Conservation (phyloP, 2,329 filamentous ascomycete genomes). For the Nemania bipapillata region DNA sequence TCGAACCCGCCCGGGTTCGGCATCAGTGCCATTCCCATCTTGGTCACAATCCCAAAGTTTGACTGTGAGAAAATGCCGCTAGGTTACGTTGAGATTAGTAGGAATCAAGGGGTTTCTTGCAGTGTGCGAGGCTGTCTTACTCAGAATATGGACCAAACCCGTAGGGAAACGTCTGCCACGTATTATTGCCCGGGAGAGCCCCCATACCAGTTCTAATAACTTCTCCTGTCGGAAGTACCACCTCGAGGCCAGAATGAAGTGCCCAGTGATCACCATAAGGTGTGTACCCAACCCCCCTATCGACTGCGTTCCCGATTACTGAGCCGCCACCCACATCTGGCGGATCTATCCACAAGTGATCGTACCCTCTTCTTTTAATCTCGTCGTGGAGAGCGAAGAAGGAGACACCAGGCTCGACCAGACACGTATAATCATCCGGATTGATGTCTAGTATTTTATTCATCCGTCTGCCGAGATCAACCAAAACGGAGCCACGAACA, state of each 20-base stretch:
- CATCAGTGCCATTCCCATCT: slow-evolving; percentile 66
- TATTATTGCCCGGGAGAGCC: slow-evolving; percentile 53
- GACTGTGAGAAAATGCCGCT: slow-evolving; percentile 62
- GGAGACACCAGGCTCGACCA: slow-evolving; percentile 67
- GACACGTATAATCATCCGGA: slow-evolving; percentile 59
- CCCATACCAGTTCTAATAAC: slow-evolving; percentile 58
- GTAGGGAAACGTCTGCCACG: slow-evolving; percentile 57
- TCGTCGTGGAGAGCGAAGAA: slow-evolving; percentile 63
- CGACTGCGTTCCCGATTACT: slow-evolving; percentile 59
- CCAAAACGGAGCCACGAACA: slow-evolving; percentile 61
- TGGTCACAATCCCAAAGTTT: slow-evolving; percentile 63
- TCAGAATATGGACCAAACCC: slow-evolving; percentile 55
- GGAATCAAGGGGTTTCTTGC: background rate
- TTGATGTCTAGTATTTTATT: slow-evolving; percentile 64
- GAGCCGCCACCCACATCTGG: slow-evolving; percentile 59
- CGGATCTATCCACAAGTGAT: slow-evolving; percentile 58
- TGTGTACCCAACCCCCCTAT: slow-evolving; percentile 60
- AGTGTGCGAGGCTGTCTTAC: slow-evolving; percentile 38
- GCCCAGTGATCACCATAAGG: slow-evolving; percentile 59
- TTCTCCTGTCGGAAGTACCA: slow-evolving; percentile 57
- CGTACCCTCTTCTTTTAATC: slow-evolving; percentile 54
- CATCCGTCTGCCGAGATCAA: slow-evolving; percentile 66
- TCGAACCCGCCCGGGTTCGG: slow-evolving; percentile 62
- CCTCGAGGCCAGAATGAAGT: slow-evolving; percentile 57
- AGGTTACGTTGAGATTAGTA: slow-evolving; percentile 17